Conservation (phyloP, 2,329 filamentous ascomycete genomes). For the Cytospora piceicola region DNA sequence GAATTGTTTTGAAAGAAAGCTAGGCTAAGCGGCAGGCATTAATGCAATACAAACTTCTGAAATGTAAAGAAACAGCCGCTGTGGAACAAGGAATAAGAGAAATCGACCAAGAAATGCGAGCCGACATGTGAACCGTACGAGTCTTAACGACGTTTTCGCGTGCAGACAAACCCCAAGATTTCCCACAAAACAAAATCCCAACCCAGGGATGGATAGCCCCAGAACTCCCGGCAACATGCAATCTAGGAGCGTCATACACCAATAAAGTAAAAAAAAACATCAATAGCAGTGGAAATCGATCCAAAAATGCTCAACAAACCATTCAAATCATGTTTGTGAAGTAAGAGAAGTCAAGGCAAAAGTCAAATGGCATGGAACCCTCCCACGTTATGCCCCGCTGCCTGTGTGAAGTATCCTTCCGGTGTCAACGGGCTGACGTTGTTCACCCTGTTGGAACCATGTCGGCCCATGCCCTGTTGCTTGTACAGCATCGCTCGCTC, state of each 20-base stretch:
- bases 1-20: neutral
- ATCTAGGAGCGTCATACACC: neutral
- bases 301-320: neutral
- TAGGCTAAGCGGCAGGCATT: neutral
- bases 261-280: neutral
- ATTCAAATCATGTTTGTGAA: neutral
- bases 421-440: slow-evolving; percentile 28
- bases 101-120: neutral
- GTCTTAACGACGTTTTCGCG: neutral
- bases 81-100: neutral
- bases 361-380: slow-evolving; percentile 27
- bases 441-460: slow-evolving; percentile 5
- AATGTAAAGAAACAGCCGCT: neutral
- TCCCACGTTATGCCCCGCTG: slow-evolving; percentile 8
- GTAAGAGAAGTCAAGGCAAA: neutral
- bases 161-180: neutral
- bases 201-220: neutral
- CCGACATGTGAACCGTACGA: neutral
- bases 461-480: slow-evolving; percentile 19
- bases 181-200: neutral
- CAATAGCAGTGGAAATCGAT: neutral
- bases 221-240: neutral
- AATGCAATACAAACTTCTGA: neutral
- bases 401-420: slow-evolving; percentile 9
- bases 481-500: slow-evolving; percentile 30